These are phyloP conservation scores for Sistotremastrum suecicum DNA, from an alignment of 768 basidiomycete genomes.

Conservation along the genomic window DNA sequence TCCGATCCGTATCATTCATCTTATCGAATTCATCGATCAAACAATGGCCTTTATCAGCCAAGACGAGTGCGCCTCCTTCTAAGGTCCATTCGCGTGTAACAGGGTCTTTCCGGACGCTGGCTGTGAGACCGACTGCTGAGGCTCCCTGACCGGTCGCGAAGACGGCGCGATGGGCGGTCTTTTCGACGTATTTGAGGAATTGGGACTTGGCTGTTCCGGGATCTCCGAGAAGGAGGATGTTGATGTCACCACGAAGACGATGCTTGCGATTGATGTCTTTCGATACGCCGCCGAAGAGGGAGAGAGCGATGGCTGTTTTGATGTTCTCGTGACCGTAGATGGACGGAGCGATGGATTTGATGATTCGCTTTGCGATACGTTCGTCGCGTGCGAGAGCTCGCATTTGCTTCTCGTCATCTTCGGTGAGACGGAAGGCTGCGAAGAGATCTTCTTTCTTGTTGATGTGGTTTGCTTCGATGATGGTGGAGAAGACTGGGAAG, in stretches of 20 bases:
- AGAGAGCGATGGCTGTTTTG: conserved; percentile 92
- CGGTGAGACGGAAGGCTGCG: conserved; percentile 93
- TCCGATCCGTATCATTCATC: conserved; percentile 98
- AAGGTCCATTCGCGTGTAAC: conserved; percentile 97
- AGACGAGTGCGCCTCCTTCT: conserved; percentile 94
- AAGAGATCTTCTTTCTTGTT: conserved; percentile 99
- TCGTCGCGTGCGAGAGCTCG: conserved; percentile 78
- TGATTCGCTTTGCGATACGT: conserved; percentile 90
- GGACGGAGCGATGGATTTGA: conserved; percentile 97
- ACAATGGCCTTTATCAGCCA: conserved; percentile 96
- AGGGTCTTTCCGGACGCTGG: conserved; percentile 97
- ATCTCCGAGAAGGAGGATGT: conserved; percentile 89
- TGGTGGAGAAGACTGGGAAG: conserved; percentile 97
- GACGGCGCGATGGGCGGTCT: conserved; percentile 94
- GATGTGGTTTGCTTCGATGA: conserved; percentile 96
- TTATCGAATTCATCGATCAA: conserved; percentile 99
- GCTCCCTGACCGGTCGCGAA: conserved; percentile 99
- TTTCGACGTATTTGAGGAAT: conserved; percentile 97
- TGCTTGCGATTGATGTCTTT: conserved; percentile 98
- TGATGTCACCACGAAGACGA: conserved; percentile 95
- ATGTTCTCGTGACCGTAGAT: conserved; percentile 99
- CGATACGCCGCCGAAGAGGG: conserved; percentile 84
- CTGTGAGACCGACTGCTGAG: conserved; percentile 94
- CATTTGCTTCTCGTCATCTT: conserved; percentile 93
- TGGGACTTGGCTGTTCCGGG: conserved; percentile 99